Conservation (phyloP, 1,284 basidiomycete genomes). For the Rhodotorula sp. region DNA sequence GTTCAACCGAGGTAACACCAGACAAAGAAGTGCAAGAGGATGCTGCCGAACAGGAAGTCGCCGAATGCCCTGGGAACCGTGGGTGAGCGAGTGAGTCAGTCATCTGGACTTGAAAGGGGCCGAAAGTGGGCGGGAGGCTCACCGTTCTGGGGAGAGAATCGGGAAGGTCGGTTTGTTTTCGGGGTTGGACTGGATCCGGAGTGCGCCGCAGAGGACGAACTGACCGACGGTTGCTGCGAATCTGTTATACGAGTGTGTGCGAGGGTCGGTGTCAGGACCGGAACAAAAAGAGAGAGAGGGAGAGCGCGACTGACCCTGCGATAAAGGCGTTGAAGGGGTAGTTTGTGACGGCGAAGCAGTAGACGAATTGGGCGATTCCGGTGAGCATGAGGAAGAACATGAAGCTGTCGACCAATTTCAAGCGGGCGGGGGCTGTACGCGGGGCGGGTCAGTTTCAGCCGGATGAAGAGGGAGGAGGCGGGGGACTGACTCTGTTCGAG, state of each 20-base stretch:
- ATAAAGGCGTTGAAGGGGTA: slow-evolving; percentile 98
- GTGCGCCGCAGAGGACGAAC: slow-evolving; percentile 88
- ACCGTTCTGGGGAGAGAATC: slow-evolving; percentile 88
- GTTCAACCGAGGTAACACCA: slow-evolving; percentile 87
- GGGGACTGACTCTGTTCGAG: slow-evolving; percentile 20
- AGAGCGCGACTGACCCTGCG: slow-evolving; percentile 64
- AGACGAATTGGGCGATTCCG: slow-evolving; percentile 84
- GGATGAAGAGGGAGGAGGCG: neutral
- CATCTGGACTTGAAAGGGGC: neutral
- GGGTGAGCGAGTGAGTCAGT: too few relatives aligned
- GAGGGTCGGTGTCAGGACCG: neutral
- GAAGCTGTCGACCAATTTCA: slow-evolving; percentile 93
- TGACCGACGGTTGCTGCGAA: slow-evolving; percentile 93
- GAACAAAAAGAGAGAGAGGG: neutral
- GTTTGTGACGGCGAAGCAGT: slow-evolving; percentile 85
- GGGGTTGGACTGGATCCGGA: slow-evolving; percentile 89
- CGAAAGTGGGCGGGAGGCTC: neutral
- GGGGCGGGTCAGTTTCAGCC: neutral
- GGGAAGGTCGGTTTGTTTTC: slow-evolving; percentile 61
- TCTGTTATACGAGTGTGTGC: slow-evolving; percentile 53
- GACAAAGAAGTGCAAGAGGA: slow-evolving; percentile 96
- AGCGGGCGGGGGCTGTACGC: slow-evolving; percentile 62
- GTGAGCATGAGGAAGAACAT: slow-evolving; percentile 88
- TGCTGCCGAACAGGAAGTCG: slow-evolving; percentile 89
- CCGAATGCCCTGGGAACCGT: slow-evolving; percentile 73